A percentile compares a stretch with the other conserved stretches of the same genome.
Evolutionary conservation across 805 yeast genomes (phyloP).

Genomic region (Candida maesae): DNA sequence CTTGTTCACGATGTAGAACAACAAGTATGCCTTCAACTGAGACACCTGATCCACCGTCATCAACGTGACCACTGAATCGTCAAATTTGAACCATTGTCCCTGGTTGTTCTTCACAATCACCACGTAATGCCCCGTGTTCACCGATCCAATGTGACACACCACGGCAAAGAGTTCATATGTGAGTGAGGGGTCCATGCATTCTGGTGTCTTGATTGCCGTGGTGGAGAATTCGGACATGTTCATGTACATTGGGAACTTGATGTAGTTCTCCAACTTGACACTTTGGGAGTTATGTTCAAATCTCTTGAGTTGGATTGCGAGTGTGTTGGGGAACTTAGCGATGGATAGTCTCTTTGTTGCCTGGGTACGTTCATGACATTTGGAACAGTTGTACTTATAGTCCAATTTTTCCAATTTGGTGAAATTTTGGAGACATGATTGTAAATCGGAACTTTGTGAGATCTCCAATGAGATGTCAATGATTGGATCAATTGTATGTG

Average conservation of each 20-base stretch:
- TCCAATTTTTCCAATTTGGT: constrained; percentile 77
- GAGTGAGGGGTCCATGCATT: constrained; percentile 33
- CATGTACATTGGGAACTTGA: constrained; percentile 67
- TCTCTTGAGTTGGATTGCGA: constrained; percentile 81
- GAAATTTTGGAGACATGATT: constrained; percentile 70
- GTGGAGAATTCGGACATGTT: constrained; percentile 62
- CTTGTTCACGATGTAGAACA: constrained; percentile 54
- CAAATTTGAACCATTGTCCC: constrained; percentile 86
- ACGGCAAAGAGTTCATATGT: constrained; percentile 82
- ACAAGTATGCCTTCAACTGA: constrained; percentile 71
- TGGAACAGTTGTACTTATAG: constrained; percentile 63
- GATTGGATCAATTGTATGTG: constrained; percentile 76
- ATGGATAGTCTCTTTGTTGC: constrained; percentile 73
- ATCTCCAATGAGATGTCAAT: constrained; percentile 86
- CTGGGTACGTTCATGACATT: constrained; percentile 57
- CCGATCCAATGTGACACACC: constrained; percentile 87
- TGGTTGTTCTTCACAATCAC: constrained; percentile 69
- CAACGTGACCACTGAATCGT: constrained; percentile 77
- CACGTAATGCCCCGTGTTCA: constrained; percentile 93
- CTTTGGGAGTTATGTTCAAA: constrained; percentile 37
- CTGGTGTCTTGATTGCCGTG: constrained; percentile 9
- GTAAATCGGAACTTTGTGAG: constrained; percentile 39
- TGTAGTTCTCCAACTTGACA: constrained; percentile 71
- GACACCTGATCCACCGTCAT: constrained; percentile 64
- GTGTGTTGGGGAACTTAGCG: constrained; percentile 67